These are phyloP conservation scores for Neurospora sp. DNA, from an alignment of 495 filamentous ascomycete genomes.

Conservation along the genomic window DNA sequence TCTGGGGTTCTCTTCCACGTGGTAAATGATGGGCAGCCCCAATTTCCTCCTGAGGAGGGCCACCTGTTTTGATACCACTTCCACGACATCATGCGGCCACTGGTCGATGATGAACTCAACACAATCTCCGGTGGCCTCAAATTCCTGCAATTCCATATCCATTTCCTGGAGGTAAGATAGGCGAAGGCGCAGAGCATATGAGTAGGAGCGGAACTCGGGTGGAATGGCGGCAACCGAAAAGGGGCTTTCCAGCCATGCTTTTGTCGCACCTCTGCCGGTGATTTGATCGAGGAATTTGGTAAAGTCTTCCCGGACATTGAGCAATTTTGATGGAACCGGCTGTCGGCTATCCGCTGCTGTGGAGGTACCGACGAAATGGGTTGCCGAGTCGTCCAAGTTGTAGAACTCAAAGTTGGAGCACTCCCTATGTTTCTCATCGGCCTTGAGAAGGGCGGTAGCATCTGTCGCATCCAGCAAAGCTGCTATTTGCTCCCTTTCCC, in stretches of 20 bases:
- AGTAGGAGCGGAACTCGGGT: constrained; percentile 53
- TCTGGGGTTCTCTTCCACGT: constrained; percentile 45
- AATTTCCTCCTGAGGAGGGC: constrained; percentile 54
- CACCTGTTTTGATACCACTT: constrained; percentile 45
- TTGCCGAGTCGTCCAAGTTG: constrained; percentile 47
- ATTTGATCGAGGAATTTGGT: constrained; percentile 59
- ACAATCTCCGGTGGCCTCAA: constrained; percentile 61
- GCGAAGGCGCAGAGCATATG: constrained; percentile 54
- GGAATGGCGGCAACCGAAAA: constrained; percentile 62
- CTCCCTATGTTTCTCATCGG: constrained; percentile 42
- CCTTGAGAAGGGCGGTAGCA: constrained; percentile 42
- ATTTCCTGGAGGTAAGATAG: constrained; percentile 49
- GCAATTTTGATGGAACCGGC: constrained; percentile 46
- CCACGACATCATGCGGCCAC: constrained; percentile 42
- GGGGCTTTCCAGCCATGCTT: constrained; percentile 54
- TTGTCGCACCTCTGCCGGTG: constrained; percentile 44
- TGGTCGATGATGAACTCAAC: constrained; percentile 62
- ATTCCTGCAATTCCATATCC: constrained; percentile 45
- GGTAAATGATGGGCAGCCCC: constrained; percentile 58
- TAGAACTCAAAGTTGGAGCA: constrained; percentile 77
- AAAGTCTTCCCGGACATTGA: constrained; percentile 65
- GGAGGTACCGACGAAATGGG: constrained; percentile 10
- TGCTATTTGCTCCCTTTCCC: constrained; percentile 57
- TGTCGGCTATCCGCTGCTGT: constrained; percentile 24
- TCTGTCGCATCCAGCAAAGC: constrained; percentile 52